A percentile compares a stretch with the other conserved stretches of the same genome.
Conservation (phyloP, 108 stramenopile genomes). For the Craspedostauros australis region DNA sequence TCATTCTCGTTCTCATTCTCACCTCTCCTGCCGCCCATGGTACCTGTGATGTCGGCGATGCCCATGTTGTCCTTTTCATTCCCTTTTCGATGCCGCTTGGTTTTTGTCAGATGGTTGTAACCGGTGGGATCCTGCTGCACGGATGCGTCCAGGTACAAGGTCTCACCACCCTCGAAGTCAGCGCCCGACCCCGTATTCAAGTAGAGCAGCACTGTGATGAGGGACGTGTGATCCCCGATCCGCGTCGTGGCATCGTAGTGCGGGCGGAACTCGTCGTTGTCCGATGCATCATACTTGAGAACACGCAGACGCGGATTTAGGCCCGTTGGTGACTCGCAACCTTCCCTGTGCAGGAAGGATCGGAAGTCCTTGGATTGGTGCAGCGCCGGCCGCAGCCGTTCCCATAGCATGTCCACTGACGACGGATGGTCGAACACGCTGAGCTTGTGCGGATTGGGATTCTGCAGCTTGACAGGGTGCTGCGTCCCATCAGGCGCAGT, state of each 20-base stretch:
- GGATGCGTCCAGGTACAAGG: constrained; percentile 36
- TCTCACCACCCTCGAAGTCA: constrained; percentile 67
- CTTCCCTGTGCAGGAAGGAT: constrained; percentile 25
- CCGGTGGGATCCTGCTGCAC: background rate
- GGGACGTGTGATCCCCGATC: constrained; percentile 22
- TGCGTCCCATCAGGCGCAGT: constrained; percentile 39
- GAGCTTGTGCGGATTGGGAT: constrained; percentile 65
- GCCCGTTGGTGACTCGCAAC: constrained; percentile 31
- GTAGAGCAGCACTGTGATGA: constrained; percentile 64
- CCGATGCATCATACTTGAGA: constrained; percentile 55
- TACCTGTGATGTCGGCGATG: background rate
- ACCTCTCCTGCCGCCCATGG: background rate
- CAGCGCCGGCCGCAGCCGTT: constrained; percentile 17
- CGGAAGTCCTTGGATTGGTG: background rate
- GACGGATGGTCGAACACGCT: constrained; percentile 45
- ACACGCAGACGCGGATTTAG: constrained; percentile 72
- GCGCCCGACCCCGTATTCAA: constrained; percentile 58
- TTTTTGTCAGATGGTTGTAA: too few relatives aligned
- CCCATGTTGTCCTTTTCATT: background rate
- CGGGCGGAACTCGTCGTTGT: constrained; percentile 56
- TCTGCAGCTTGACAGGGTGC: constrained; percentile 41
- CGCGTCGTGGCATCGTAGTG: constrained; percentile 77
- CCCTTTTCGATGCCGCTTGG: background rate
- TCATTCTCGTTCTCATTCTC: background rate
- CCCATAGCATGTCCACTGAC: constrained; percentile 34